phyloP scores from a whole-genome alignment of 192 early-diverging fungal genomes.

The Spinellus fusiger region DNA sequence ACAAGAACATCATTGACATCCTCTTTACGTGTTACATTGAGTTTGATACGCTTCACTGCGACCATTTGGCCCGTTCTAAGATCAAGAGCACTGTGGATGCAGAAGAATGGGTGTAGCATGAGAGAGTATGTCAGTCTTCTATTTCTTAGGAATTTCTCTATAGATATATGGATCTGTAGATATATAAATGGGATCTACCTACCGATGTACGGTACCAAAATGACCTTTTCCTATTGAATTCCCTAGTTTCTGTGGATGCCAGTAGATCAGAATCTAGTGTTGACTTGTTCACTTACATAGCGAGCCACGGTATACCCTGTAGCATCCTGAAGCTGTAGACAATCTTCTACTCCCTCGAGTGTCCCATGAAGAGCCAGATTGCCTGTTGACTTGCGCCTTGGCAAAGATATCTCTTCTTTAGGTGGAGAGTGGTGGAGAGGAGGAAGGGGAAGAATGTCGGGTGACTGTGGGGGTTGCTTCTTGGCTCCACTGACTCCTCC shows the following conservation, averaged over 20 bases:
- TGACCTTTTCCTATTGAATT: conserved; percentile 86
- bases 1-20: conserved; percentile 75
- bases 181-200: conserved; percentile 13
- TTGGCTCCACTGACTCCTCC: too few relatives aligned
- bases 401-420: neutral
- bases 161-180: too few relatives aligned
- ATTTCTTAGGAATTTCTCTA: too few relatives aligned
- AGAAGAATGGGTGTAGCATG: conserved; percentile 1
- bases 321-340: conserved; percentile 27
- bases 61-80: conserved; percentile 76
- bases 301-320: conserved; percentile 31
- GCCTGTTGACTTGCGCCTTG: conserved; percentile 9
- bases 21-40: conserved; percentile 48
- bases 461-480: too few relatives aligned
- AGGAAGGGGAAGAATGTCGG: too few relatives aligned
- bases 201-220: conserved; percentile 81
- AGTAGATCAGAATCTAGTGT: neutral
- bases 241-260: conserved; percentile 58
- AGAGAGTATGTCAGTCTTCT: too few relatives aligned
- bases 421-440: too few relatives aligned
- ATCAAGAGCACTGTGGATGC: conserved; percentile 55
- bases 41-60: conserved; percentile 81
- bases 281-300: conserved; percentile 38
- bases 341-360: neutral
- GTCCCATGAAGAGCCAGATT: neutral